phyloP scores from a whole-genome alignment of 2,329 filamentous ascomycete species.

The Rutstroemia sp. region DNA sequence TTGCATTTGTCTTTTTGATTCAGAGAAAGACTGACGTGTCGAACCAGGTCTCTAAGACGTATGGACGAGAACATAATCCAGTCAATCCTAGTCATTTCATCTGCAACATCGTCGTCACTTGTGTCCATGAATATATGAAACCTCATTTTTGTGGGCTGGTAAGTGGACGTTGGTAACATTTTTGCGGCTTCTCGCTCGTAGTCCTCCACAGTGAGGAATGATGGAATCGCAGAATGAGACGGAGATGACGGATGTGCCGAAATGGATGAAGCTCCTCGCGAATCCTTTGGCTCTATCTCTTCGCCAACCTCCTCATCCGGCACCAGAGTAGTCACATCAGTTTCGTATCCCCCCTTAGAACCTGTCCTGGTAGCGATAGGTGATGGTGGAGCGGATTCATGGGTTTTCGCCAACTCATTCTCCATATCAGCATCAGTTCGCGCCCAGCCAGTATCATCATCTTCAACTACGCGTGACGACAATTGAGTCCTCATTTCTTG shows the following conservation, averaged over 20 bases:
- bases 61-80: slow-evolving; percentile 98
- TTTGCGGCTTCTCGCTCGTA: slow-evolving; percentile 72
- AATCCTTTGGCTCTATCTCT: slow-evolving; percentile 22
- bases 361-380: slow-evolving; percentile 15
- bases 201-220: slow-evolving; percentile 62
- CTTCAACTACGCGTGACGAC: slow-evolving; percentile 64
- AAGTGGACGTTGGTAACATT: slow-evolving; percentile 64
- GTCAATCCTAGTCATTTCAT: slow-evolving; percentile 90
- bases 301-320: slow-evolving; percentile 16
- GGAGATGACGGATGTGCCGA: slow-evolving; percentile 20
- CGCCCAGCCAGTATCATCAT: slow-evolving; percentile 93
- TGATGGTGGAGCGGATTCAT: slow-evolving; percentile 19
- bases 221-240: slow-evolving; percentile 19
- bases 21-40: slow-evolving; percentile 72
- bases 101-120: slow-evolving; percentile 76
- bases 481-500: slow-evolving; percentile 79
- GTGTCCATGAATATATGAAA: slow-evolving; percentile 89
- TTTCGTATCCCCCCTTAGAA: slow-evolving; percentile 7
- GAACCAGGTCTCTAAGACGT: slow-evolving; percentile 82
- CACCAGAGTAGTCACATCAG: background rate
- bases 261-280: slow-evolving; percentile 17
- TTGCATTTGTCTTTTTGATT: slow-evolving; percentile 68
- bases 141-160: slow-evolving; percentile 69
- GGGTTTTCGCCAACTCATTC: slow-evolving; percentile 16
- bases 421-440: slow-evolving; percentile 58